Conservation (phyloP, 805 yeast species). For the Saturnispora hagleri region DNA sequence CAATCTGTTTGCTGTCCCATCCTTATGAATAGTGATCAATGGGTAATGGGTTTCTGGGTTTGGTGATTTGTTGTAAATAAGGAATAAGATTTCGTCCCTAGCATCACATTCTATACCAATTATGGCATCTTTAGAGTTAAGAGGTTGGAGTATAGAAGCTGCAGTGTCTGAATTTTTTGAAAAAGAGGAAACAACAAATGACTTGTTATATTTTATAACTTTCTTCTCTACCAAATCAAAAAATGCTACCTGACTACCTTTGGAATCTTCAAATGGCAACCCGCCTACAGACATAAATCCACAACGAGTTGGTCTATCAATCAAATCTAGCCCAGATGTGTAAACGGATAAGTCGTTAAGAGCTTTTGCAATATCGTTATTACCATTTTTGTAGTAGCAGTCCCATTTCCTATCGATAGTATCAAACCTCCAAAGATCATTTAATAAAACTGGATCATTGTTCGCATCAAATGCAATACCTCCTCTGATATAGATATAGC, state of each 20-base stretch:
- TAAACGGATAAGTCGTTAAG: constrained; percentile 45
- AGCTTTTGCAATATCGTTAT: constrained; percentile 24
- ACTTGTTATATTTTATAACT: not conserved
- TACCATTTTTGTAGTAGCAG: constrained; percentile 34
- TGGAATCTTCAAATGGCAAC: not conserved
- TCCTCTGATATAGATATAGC: constrained; percentile 52
- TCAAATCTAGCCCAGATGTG: constrained; percentile 30
- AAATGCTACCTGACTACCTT: not conserved
- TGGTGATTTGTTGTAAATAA: not conserved
- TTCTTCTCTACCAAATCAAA: not conserved
- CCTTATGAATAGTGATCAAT: not conserved
- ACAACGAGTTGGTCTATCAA: constrained; percentile 32
- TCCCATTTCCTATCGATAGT: constrained; percentile 45
- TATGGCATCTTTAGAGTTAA: not conserved
- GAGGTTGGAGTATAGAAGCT: not conserved
- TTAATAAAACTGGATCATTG: constrained; percentile 35
- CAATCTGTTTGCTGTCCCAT: not conserved
- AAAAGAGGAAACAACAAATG: constrained; percentile 20
- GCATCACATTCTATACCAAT: not conserved
- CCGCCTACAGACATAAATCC: constrained; percentile 53
- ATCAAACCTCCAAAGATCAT: constrained; percentile 65
- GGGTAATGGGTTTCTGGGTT: not conserved
- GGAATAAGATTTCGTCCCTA: not conserved
- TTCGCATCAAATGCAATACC: constrained; percentile 42
- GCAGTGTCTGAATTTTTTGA: constrained; percentile 7